A percentile compares a stretch with the other conserved stretches of the same genome.
phyloP scores from a whole-genome alignment of 371 early-diverging fungal species.

The Rhizomucor pusillus region DNA sequence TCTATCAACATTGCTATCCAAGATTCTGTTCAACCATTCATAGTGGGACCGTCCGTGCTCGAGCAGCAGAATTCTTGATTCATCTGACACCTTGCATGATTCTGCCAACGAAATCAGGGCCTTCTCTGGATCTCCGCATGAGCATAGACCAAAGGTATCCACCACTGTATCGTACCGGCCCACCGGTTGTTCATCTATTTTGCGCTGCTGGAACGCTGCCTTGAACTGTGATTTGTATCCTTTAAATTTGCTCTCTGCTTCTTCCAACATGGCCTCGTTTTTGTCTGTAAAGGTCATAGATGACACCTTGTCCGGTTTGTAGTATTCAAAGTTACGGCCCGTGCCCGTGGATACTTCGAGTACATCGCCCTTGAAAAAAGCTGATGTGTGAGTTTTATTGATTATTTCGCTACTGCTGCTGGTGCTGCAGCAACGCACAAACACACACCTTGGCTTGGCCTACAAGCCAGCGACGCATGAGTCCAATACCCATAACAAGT shows the following conservation, averaged over 20 bases:
- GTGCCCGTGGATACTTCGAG: constrained; percentile 72
- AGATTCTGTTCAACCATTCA: constrained; percentile 62
- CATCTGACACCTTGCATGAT: constrained; percentile 44
- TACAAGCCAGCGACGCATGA: constrained; percentile 53
- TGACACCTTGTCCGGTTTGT: constrained; percentile 33
- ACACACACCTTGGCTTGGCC: constrained; percentile 49
- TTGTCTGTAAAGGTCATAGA: constrained; percentile 61
- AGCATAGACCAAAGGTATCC: constrained; percentile 82
- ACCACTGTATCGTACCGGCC: constrained; percentile 69
- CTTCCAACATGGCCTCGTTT: constrained; percentile 57
- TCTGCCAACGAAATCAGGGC: constrained; percentile 66
- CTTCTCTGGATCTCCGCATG: constrained; percentile 65
- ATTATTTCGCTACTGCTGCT: not conserved
- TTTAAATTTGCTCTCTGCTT: constrained; percentile 47
- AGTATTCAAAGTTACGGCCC: constrained; percentile 68
- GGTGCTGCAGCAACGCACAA: too few relatives aligned
- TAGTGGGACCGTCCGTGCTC: constrained; percentile 76
- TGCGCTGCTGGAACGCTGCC: constrained; percentile 27
- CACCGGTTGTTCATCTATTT: constrained; percentile 31
- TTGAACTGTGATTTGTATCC: constrained; percentile 36
- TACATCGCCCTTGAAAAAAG: constrained; percentile 46
- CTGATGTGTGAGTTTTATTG: not conserved
- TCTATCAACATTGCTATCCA: constrained; percentile 67
- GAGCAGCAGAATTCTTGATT: constrained; percentile 67
- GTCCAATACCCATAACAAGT: constrained; percentile 59